Evolutionary conservation across 352 stramenopile species (phyloP), one percentile per base, ranked within the genome.

Genomic region (Phytophthora vignae): DNA sequence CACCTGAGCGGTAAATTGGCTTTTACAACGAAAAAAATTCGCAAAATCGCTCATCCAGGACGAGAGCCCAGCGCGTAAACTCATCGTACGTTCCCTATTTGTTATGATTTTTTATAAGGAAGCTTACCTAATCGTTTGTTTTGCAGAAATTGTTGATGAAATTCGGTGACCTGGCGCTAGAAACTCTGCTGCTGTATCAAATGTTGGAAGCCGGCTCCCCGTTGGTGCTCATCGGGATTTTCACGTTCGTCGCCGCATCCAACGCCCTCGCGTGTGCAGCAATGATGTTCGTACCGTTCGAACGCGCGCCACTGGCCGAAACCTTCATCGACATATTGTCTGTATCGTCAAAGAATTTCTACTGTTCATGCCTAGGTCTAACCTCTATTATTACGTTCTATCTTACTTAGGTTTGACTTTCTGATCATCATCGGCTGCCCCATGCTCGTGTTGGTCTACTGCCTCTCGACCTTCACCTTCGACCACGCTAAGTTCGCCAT

Each of bases 271-370:
- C 48, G 1, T 59, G 56, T 25, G 49, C 50, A 14, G 15, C 48
- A 17, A 50, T 71, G 22, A 66, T 67, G 65, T 56, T 67, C 12
- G 10, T 54, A 14, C 52, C 65, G 8, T 27, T 36, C 15, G 38
- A 72, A 8, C 44, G 49, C 19, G 19, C 64, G 0, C 58, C 63
- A 4, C 22, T 77, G 6, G 19, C 33, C 1, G 57, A 78, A 5
- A 42, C 60, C 10, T 31, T 75, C 3, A 25, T 78, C 11, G 76
- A 83, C 42, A 69, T 71, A 1, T 69, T 60, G 74, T 79, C 60
- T 27, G 27, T 49, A 61, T 9, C 22, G 22, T 25, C 22, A 25
- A 25, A 25, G 22, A 25, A 25, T 25, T 2, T 25, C 22, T 25
- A 25, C 22, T 25, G 22, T 25, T 25, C 22, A n/a, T 38, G 5